Evolutionary conservation across 2,329 filamentous ascomycete species (phyloP).

Genomic region (Taxawa tesnikishii): DNA sequence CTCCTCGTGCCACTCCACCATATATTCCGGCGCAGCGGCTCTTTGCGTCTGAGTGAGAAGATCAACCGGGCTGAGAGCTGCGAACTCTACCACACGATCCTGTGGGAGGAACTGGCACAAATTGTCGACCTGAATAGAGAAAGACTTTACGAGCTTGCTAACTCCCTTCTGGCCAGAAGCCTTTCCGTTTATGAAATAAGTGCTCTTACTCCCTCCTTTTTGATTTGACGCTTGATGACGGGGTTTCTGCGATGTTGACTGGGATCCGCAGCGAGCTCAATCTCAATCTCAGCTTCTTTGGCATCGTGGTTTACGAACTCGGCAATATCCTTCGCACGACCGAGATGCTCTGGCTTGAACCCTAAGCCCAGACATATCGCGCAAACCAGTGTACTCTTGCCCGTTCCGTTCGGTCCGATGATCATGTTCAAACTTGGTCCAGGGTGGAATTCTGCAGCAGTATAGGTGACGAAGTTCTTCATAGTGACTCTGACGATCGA

Average conservation of each 20-base stretch:
- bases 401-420: slow-evolving; percentile 96
- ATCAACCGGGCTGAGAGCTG: slow-evolving; percentile 67
- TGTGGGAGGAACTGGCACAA: slow-evolving; percentile 95
- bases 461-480: slow-evolving; percentile 89
- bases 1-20: slow-evolving; percentile 64
- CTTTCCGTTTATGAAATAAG: slow-evolving; percentile 66
- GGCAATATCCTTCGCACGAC: slow-evolving; percentile 69
- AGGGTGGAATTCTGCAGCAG: slow-evolving; percentile 76
- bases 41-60: slow-evolving; percentile 76
- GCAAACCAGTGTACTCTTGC: slow-evolving; percentile 94
- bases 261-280: slow-evolving; percentile 64
- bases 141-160: slow-evolving; percentile 51
- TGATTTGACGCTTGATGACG: slow-evolving; percentile 64
- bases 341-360: slow-evolving; percentile 69
- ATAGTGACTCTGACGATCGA: slow-evolving; percentile 81
- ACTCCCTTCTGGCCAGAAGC: slow-evolving; percentile 50
- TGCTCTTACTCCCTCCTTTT: slow-evolving; percentile 56
- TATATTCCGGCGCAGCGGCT: slow-evolving; percentile 71
- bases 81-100: slow-evolving; percentile 91
- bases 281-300: slow-evolving; percentile 69
- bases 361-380: slow-evolving; percentile 90
- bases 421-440: slow-evolving; percentile 96
- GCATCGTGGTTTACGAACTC: slow-evolving; percentile 91
- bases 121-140: slow-evolving; percentile 94
- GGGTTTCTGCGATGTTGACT: slow-evolving; percentile 49